Conservation (phyloP, 129 eudicot genomes). For the Lactuca sativa region DNA sequence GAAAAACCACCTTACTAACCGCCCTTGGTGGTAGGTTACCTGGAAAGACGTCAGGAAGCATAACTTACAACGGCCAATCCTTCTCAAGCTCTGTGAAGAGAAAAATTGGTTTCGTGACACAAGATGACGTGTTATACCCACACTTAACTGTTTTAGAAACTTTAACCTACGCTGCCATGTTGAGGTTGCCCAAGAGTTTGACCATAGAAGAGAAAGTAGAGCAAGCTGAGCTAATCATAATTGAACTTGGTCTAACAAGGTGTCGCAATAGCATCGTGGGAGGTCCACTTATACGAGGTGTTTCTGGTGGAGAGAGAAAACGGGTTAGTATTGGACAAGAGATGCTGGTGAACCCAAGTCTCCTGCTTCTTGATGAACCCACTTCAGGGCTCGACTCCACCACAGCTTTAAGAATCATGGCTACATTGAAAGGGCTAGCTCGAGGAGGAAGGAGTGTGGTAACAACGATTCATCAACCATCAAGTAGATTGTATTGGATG, state of each 20-base stretch:
- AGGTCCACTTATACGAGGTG: slow-evolving; percentile 64
- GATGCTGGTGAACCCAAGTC: slow-evolving; percentile 80
- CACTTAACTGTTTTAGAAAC: slow-evolving; percentile 82
- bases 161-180: slow-evolving; percentile 64
- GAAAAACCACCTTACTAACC: slow-evolving; percentile 80
- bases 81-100: slow-evolving; percentile 65
- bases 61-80: slow-evolving; percentile 60
- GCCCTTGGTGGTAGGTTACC: slow-evolving; percentile 69
- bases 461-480: slow-evolving; percentile 82
- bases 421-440: slow-evolving; percentile 61
- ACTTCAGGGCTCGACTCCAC: slow-evolving; percentile 94
- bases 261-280: slow-evolving; percentile 66
- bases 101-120: slow-evolving; percentile 75
- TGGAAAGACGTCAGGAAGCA: slow-evolving; percentile 56
- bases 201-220: slow-evolving; percentile 52
- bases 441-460: slow-evolving; percentile 75
- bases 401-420: slow-evolving; percentile 67
- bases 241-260: slow-evolving; percentile 62
- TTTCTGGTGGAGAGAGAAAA: slow-evolving; percentile 90
- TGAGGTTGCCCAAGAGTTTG: slow-evolving; percentile 60
- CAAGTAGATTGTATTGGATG: slow-evolving; percentile 72
- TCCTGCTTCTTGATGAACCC: slow-evolving; percentile 82
- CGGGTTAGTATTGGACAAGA: slow-evolving; percentile 88
- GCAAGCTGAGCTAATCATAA: slow-evolving; percentile 59
- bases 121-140: slow-evolving; percentile 81